Evolutionary conservation across 2,329 filamentous ascomycete species (phyloP).

Genomic region (Epichloe typhina): DNA sequence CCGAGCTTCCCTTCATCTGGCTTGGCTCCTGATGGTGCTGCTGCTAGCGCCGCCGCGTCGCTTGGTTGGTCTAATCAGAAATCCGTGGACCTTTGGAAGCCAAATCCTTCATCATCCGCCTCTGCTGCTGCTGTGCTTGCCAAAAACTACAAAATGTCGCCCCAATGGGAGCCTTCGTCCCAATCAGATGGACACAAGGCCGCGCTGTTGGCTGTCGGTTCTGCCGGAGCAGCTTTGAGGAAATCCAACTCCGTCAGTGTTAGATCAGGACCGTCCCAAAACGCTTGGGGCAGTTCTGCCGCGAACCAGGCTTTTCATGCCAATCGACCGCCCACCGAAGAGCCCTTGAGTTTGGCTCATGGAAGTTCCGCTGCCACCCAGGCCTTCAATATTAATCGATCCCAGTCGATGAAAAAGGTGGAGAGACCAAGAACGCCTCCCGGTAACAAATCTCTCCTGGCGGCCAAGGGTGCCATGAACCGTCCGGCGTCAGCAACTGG

Average conservation of each 20-base stretch:
- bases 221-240: conserved; percentile 21
- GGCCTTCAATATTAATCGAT: conserved; percentile 23
- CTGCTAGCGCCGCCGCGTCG: conserved; percentile 61
- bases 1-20: conserved; percentile 62
- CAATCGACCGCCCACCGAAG: conserved; percentile 9
- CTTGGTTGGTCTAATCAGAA: conserved; percentile 61
- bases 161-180: conserved; percentile 48
- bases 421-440: conserved; percentile 19
- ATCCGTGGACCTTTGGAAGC: conserved; percentile 52
- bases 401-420: conserved; percentile 15
- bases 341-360: conserved; percentile 10
- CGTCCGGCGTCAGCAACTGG: conserved; percentile 8
- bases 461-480: conserved; percentile 62
- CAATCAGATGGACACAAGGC: conserved; percentile 61
- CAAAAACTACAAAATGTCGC: conserved; percentile 28
- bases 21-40: conserved; percentile 40
- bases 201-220: conserved; percentile 48
- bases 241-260: conserved; percentile 6
- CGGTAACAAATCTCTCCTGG: conserved; percentile 53
- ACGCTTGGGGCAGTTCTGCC: conserved; percentile 50
- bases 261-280: conserved; percentile 13
- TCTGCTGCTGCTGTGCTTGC: conserved; percentile 30
- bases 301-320: conserved; percentile 52
- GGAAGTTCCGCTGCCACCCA: conserved; percentile 21
- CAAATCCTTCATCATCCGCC: conserved; percentile 41